Evolutionary conservation across 163 green algal genomes (phyloP).

Genomic region (Botryococcus braunii): DNA sequence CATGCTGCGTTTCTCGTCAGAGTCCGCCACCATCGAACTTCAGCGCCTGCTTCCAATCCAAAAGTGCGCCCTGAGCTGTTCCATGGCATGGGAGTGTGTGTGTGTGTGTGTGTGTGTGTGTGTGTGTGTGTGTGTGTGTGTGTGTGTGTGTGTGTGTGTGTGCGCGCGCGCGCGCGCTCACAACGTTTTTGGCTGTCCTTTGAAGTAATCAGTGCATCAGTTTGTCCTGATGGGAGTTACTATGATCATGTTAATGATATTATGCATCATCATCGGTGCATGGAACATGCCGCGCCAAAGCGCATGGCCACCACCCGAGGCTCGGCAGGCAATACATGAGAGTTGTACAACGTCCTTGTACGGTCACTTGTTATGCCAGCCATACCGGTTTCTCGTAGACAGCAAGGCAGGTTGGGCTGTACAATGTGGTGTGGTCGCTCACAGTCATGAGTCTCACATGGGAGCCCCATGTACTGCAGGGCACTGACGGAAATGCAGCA

Average conservation of each 20-base stretch:
- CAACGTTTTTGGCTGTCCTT: too few relatives aligned
- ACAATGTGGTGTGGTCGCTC: background rate
- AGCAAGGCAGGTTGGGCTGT: background rate
- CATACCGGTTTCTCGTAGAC: background rate
- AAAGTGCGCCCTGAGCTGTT: too few relatives aligned
- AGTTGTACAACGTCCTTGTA: background rate
- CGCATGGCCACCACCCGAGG: background rate
- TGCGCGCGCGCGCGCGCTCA: too few relatives aligned
- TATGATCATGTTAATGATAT: background rate
- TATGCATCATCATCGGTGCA: background rate
- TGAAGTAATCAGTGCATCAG: too few relatives aligned
- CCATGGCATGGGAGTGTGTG: too few relatives aligned
- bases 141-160: too few relatives aligned
- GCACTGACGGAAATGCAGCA: conserved; percentile 44
- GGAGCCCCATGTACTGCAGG: conserved; percentile 10
- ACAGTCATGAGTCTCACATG: too few relatives aligned
- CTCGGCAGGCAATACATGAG: background rate
- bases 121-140: too few relatives aligned
- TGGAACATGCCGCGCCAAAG: background rate
- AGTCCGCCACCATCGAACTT: conserved; percentile 27
- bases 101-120: too few relatives aligned
- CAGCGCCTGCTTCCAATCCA: conserved; percentile 50
- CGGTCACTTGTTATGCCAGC: too few relatives aligned
- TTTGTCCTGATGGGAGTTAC: too few relatives aligned
- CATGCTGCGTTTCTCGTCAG: conserved; percentile 15